Percentiles rank a stretch among this genome's conserved stretches.
Conservation (phyloP, 2,329 filamentous ascomycete species). For the Calonectria crousiana region DNA sequence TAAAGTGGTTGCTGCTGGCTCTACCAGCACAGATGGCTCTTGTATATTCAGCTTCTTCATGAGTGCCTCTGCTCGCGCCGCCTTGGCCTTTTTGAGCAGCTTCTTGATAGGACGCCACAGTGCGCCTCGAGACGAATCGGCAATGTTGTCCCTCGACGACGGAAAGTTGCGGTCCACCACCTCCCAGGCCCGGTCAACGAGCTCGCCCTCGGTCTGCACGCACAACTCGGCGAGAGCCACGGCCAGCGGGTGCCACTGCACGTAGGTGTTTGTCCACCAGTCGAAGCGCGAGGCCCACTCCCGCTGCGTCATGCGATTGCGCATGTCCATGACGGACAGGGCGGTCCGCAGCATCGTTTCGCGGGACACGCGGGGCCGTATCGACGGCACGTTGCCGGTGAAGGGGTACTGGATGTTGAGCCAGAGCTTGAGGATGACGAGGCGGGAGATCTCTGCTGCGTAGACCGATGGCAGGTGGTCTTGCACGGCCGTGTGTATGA, state of each 20-base stretch:
- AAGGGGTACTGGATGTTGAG: conserved; percentile 60
- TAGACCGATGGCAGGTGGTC: conserved; percentile 50
- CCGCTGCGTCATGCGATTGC: conserved; percentile 47
- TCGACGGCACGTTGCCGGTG: conserved; percentile 46
- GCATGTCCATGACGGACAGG: conserved; percentile 59
- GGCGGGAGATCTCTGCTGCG: conserved; percentile 54
- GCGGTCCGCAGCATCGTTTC: conserved; percentile 61
- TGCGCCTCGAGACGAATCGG: conserved; percentile 62
- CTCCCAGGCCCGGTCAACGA: conserved; percentile 63
- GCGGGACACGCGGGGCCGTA: conserved; percentile 50
- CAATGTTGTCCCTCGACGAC: conserved; percentile 58
- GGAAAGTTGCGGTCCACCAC: conserved; percentile 60
- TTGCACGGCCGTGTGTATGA: conserved; percentile 51
- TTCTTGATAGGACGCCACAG: conserved; percentile 68
- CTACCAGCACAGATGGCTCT: background rate
- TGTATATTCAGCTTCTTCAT: conserved; percentile 42
- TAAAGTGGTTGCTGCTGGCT: background rate
- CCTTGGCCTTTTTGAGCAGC: conserved; percentile 62
- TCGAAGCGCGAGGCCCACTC: conserved; percentile 53
- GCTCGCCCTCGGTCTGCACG: conserved; percentile 57
- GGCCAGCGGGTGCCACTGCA: conserved; percentile 68
- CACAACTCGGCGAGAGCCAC: conserved; percentile 66
- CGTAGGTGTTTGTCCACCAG: conserved; percentile 64
- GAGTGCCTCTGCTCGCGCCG: conserved; percentile 50
- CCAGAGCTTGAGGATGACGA: conserved; percentile 62